Conservation (phyloP, 1,284 basidiomycete species). For the Puccinia coronata region DNA sequence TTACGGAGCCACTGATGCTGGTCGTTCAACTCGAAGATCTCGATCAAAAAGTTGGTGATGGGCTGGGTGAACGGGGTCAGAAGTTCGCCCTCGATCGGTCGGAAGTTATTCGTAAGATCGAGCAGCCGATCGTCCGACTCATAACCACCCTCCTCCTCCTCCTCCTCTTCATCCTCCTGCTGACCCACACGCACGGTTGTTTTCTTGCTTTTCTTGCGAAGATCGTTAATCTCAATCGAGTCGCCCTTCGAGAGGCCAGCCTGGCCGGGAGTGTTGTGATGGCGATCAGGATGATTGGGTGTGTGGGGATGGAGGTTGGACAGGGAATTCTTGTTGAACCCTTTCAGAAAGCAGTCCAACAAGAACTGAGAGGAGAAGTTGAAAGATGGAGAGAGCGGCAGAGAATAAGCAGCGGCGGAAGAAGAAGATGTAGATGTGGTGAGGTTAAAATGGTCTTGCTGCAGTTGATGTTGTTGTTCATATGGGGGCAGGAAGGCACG, state of each 20-base stretch:
- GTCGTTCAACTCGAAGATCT: conserved; percentile 90
- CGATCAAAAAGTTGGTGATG: conserved; percentile 87
- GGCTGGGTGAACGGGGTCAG: conserved; percentile 74
- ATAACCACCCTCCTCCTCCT: not conserved
- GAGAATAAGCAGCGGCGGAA: conserved; percentile 3
- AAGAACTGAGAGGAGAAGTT: conserved; percentile 24
- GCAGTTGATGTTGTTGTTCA: conserved; percentile 61
- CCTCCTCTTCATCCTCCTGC: not conserved
- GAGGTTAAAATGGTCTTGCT: conserved; percentile 69
- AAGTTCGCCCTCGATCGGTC: conserved; percentile 33
- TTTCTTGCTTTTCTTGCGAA: not conserved
- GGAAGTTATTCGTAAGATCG: conserved; percentile 9
- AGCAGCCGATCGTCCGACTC: not conserved
- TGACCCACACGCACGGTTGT: not conserved
- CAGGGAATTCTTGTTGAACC: not conserved
- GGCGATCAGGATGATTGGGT: not conserved
- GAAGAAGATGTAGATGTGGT: conserved; percentile 10
- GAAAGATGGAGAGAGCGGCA: conserved; percentile 2
- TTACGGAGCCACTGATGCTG: conserved; percentile 92
- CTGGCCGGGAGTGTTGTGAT: not conserved
- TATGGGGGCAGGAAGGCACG: not conserved
- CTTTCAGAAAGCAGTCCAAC: conserved; percentile 14
- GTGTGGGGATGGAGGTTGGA: not conserved
- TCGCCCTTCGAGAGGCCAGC: not conserved
- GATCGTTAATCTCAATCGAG: conserved; percentile 3